These are phyloP conservation scores for Puccinia triticina DNA, from an alignment of 1,284 basidiomycete genomes.

Conservation along the genomic window DNA sequence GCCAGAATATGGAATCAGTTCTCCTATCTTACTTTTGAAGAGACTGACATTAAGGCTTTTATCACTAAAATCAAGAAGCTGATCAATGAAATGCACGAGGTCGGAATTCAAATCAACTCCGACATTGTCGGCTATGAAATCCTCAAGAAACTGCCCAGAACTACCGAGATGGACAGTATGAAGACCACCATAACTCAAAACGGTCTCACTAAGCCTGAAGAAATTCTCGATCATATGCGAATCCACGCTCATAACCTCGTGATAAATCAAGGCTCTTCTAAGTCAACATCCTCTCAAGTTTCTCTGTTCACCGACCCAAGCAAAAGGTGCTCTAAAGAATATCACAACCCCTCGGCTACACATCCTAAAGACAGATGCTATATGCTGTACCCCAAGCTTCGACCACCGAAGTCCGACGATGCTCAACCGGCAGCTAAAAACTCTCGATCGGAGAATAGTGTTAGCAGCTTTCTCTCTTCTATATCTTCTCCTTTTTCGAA, in stretches of 20 bases:
- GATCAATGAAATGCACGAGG: not conserved
- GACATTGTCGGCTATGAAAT: not conserved
- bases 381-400: not conserved
- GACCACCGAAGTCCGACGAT: not conserved
- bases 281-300: not conserved
- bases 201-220: not conserved
- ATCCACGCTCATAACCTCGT: not conserved
- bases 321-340: not conserved
- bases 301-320: too few relatives aligned
- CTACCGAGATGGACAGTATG: not conserved
- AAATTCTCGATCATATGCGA: not conserved
- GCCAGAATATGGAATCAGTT: not conserved
- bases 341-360: not conserved
- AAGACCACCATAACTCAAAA: not conserved
- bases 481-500: too few relatives aligned
- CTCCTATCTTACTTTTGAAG: not conserved
- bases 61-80: not conserved
- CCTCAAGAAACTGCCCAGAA: not conserved
- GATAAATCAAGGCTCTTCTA: too few relatives aligned
- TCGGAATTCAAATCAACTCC: not conserved
- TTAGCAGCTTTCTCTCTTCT: not conserved
- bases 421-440: not conserved
- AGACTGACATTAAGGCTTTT: not conserved
- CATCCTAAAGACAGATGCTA: conserved; percentile 1
- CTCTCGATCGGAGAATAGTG: not conserved